A percentile compares a stretch with the other conserved stretches of the same genome.
Evolutionary conservation across 1,284 basidiomycete genomes (phyloP).

Genomic region (Austropuccinia psidii): DNA sequence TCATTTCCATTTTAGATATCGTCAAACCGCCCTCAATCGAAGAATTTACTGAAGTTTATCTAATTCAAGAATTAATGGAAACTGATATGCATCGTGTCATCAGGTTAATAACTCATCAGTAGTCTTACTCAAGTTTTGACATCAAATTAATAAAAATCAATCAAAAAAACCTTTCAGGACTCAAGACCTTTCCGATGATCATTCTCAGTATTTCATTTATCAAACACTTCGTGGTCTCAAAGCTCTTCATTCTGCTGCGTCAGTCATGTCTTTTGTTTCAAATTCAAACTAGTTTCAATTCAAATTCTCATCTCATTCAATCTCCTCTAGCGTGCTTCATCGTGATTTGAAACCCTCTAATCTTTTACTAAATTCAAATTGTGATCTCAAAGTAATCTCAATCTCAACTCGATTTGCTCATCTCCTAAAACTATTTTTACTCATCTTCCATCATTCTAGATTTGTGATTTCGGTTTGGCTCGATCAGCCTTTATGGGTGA

Average conservation of each 20-base stretch:
- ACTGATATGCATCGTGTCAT: conserved; percentile 45
- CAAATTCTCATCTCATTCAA: not conserved
- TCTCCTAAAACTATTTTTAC: not conserved
- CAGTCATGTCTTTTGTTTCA: not conserved
- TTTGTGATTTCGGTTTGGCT: conserved; percentile 51
- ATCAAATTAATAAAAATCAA: not conserved
- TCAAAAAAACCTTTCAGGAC: conserved; percentile 38
- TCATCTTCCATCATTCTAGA: conserved; percentile 47
- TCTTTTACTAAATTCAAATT: conserved; percentile 34
- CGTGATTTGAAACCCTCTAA: conserved; percentile 37
- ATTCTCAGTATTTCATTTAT: conserved; percentile 86
- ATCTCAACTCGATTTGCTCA: not conserved
- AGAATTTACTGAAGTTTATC: conserved; percentile 42
- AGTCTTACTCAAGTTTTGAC: not conserved
- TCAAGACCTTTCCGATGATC: conserved; percentile 57
- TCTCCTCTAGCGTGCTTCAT: conserved; percentile 17
- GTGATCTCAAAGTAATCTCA: conserved; percentile 30
- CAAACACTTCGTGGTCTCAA: conserved; percentile 53
- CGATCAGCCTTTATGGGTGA: conserved; percentile 45
- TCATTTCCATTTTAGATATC: conserved; percentile 52
- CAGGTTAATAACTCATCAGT: conserved; percentile 21
- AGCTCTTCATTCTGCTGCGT: conserved; percentile 41
- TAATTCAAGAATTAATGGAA: conserved; percentile 45
- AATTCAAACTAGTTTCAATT: not conserved
- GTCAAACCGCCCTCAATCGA: conserved; percentile 40